Conservation (phyloP, 352 stramenopile species). For the Globisporangium takayamanum region DNA sequence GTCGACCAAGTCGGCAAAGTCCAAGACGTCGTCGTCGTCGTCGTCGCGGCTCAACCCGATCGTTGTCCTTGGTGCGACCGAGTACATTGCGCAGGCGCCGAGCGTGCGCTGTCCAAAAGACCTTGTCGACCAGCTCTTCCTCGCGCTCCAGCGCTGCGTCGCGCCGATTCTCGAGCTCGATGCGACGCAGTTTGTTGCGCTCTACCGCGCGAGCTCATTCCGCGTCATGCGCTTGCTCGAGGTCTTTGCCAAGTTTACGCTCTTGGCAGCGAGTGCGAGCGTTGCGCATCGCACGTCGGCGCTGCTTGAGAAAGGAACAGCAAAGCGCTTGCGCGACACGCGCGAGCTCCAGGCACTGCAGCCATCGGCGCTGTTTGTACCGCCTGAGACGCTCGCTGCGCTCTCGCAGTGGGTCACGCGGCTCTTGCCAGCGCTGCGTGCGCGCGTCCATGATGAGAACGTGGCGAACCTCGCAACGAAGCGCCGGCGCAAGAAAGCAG, state of each 20-base stretch:
- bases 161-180: slow-evolving; percentile 40
- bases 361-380: slow-evolving; percentile 56
- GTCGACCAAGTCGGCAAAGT: slow-evolving; percentile 29
- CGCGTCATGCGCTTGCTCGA: slow-evolving; percentile 61
- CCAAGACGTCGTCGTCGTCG: slow-evolving; percentile 16
- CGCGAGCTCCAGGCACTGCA: slow-evolving; percentile 43
- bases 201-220: slow-evolving; percentile 50
- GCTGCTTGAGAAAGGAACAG: slow-evolving; percentile 33
- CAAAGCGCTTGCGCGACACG: slow-evolving; percentile 30
- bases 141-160: slow-evolving; percentile 32
- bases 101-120: slow-evolving; percentile 38
- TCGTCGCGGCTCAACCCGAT: slow-evolving; percentile 42
- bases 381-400: slow-evolving; percentile 30
- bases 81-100: slow-evolving; percentile 56
- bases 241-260: slow-evolving; percentile 55
- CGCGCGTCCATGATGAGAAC: slow-evolving; percentile 24
- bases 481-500: slow-evolving; percentile 30
- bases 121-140: slow-evolving; percentile 40
- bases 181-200: slow-evolving; percentile 27
- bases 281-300: slow-evolving; percentile 43
- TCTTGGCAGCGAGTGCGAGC: slow-evolving; percentile 44
- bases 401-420: slow-evolving; percentile 49
- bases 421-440: slow-evolving; percentile 46
- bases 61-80: slow-evolving; percentile 50
- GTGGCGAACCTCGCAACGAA: slow-evolving; percentile 41